Percentiles rank a stretch among this genome's conserved stretches.
phyloP scores from a whole-genome alignment of 306 rosid species.

The Parietaria judaica region DNA sequence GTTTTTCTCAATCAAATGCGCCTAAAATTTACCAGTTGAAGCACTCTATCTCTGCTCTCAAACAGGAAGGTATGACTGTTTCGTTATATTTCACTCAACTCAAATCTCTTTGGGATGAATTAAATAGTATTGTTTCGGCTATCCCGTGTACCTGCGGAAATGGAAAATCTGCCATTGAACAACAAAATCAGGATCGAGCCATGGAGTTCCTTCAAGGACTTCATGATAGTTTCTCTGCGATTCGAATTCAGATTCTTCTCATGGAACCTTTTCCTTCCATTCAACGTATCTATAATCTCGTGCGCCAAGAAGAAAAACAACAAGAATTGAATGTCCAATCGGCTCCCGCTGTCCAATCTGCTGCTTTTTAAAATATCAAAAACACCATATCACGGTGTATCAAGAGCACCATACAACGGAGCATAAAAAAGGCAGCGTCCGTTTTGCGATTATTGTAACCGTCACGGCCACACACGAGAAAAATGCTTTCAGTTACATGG shows the following conservation, averaged over 20 bases:
- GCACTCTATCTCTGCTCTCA: background rate
- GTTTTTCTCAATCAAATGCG: background rate
- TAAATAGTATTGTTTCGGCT: background rate
- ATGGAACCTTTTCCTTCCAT: background rate
- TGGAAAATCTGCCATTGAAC: background rate
- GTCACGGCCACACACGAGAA: conserved; percentile 6
- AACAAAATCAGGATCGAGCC: background rate
- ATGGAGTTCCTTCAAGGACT: background rate
- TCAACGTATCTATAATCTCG: conserved; percentile 2
- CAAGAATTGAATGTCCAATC: background rate
- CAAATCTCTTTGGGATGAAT: background rate
- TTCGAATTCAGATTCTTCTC: background rate
- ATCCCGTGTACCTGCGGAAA: background rate
- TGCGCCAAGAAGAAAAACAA: background rate
- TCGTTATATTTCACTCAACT: background rate
- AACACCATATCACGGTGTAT: background rate
- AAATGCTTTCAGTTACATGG: conserved; percentile 3
- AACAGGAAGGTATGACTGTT: background rate
- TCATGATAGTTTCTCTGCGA: background rate
- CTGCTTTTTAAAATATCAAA: background rate
- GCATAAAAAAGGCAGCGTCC: conserved; percentile 2
- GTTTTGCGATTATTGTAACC: conserved; percentile 10
- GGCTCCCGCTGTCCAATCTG: background rate
- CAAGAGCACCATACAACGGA: background rate
- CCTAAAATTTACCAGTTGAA: background rate